Evolutionary conservation across 208 protist genomes (phyloP).

Genomic region (Angomonas deanei): DNA sequence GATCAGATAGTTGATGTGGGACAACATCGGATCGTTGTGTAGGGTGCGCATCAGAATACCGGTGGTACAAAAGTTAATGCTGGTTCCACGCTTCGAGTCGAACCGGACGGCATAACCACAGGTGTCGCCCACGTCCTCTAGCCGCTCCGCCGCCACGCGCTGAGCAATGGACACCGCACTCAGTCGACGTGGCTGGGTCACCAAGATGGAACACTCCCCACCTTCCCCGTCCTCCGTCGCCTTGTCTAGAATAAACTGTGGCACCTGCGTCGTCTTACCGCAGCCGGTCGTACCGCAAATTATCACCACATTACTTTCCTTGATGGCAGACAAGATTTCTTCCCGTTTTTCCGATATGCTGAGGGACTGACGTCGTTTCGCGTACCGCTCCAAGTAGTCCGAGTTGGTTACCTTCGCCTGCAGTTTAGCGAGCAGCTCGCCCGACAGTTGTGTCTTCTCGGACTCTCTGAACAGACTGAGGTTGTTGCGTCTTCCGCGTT

Average conservation of each 20-base stretch:
- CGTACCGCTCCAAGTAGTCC: conserved; percentile 64
- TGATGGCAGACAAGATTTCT: conserved; percentile 69
- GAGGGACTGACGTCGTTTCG: conserved; percentile 48
- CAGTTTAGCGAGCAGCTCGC: conserved; percentile 32
- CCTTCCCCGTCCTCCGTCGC: conserved; percentile 48
- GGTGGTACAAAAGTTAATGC: conserved; percentile 98
- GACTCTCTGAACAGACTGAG: conserved; percentile 14
- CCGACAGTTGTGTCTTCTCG: conserved; percentile 38
- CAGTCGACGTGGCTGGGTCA: conserved; percentile 98
- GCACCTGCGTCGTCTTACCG: conserved; percentile 96
- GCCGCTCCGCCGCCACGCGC: conserved; percentile 96
- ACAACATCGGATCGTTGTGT: conserved; percentile 74
- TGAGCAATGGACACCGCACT: conserved; percentile 98
- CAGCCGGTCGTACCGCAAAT: conserved; percentile 95
- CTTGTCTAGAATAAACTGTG: conserved; percentile 93
- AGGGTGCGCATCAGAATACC: conserved; percentile 97
- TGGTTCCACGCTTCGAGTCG: conserved; percentile 88
- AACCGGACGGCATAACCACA: conserved; percentile 99
- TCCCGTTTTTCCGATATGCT: conserved; percentile 60
- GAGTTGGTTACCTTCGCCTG: conserved; percentile 43
- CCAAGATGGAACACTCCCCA: conserved; percentile 71
- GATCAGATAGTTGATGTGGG: conserved; percentile 95
- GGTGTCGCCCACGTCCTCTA: conserved; percentile 92
- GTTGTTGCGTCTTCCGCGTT: neutral
- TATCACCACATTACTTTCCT: conserved; percentile 79